Base-by-base conservation (phyloP, 441 rosid genomes). In the Arabidopsis hybrid region DNA sequence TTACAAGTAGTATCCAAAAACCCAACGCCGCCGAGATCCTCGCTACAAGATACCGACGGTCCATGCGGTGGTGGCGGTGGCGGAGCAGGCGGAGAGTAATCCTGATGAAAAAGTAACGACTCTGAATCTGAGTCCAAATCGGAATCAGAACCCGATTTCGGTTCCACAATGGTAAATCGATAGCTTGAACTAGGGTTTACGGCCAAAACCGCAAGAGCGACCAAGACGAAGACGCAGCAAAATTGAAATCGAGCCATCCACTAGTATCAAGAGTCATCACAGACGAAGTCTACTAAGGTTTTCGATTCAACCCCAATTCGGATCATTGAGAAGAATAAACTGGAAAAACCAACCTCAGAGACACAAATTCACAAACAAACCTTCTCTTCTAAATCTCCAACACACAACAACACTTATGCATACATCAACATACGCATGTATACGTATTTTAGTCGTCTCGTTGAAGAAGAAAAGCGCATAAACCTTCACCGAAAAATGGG, bases 1-100 rank as follows among this genome's bases (percentile, higher is more conserved):
- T 88, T 85, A 72, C 99, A 95, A 13, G 89, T 86, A 60, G 97
- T 84, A 72, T 95, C 99, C 57, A 95, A 74, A 10, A 84, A 74
- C 18, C 99, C 99, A 61, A 89, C 77, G 60, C 99, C 99, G 8
- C 92, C 92, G 7, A 95, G 97, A 85, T 95, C 97, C n/a, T 89
- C 99, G 16, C 58, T 72, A 76, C 99, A 95, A 0, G 97, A 92
- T 0, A 87, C 91, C 8, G 97, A 88, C 12, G 97, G 99, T 21
- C 92, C 86, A 66, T 88, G 97, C 45, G 97, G 97, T 3, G 95
- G 96, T 42, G 97, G 97, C 0, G 99, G 99, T 0, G 97, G 97
- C 2, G 97, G 99, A 12, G 97, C 82, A 5, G 99, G 97, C 2
- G 99, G 99, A 0, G 99, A 88, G 85, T 94, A 94, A 79, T 94